Percentiles rank a stretch among this genome's conserved stretches.
Conservation (phyloP, 371 early-diverging fungal species). For the Cokeromyces recurvatus region DNA sequence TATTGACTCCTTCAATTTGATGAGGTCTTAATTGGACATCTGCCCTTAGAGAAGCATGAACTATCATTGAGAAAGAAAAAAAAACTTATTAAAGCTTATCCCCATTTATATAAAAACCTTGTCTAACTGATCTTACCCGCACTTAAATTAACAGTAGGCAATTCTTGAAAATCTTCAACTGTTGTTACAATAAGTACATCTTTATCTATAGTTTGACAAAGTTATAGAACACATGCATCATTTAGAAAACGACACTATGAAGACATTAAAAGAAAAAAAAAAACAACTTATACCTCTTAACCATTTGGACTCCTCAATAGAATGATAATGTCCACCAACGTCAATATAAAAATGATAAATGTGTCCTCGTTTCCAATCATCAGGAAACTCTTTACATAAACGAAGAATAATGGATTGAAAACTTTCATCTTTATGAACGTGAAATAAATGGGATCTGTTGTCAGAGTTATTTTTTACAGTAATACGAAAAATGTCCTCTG, state of each 20-base stretch:
- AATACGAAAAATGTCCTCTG: constrained; percentile 3
- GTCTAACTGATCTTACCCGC: constrained; percentile 20
- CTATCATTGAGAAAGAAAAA: constrained; percentile 4
- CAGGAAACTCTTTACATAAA: constrained; percentile 22
- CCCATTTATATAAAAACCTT: no score
- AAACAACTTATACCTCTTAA: constrained; percentile 23
- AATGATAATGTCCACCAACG: constrained; percentile 33
- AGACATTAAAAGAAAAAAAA: no score
- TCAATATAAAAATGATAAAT: constrained; percentile 39
- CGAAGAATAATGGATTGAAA: constrained; percentile 19
- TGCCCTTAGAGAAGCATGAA: constrained; percentile 29
- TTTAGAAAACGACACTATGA: no score
- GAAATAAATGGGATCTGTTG: constrained; percentile 10
- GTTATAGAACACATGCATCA: no score
- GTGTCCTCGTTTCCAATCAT: constrained; percentile 16
- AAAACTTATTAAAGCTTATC: neutral
- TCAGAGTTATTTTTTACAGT: constrained; percentile 7
- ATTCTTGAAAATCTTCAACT: constrained; percentile 14
- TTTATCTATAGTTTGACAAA: constrained; percentile 17
- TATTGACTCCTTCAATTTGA: constrained; percentile 33
- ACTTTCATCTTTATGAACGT: constrained; percentile 23
- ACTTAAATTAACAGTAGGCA: constrained; percentile 31
- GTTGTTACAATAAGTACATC: constrained; percentile 30
- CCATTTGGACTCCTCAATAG: constrained; percentile 30
- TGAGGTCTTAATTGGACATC: constrained; percentile 25